Evolutionary conservation across 176 grass and related monocot genomes (phyloP), one percentile per base, ranked within the genome.

Genomic region (Carex pumila): DNA sequence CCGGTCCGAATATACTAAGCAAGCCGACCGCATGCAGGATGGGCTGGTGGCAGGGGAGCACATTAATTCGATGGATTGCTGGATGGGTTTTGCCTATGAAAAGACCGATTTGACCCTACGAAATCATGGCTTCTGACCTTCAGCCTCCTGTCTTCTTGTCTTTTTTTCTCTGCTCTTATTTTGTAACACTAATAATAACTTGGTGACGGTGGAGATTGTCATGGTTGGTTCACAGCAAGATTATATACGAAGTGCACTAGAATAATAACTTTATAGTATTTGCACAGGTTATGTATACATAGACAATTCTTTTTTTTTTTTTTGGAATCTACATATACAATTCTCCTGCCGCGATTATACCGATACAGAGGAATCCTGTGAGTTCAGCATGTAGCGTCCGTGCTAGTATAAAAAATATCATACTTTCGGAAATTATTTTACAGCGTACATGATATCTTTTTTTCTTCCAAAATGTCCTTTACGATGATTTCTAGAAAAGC

Each of bases 21-120:
- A 65, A 19, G 12, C 21, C 72, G 72, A 82, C 80, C 80, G 80
- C 61, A 1, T 67, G 80, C 80, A 82, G 80, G 61, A 67, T 82
- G 80, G 61, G 80, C 41, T 66, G 80, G 61, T 62, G 47, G 61
- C 7, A 52, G 67, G 80, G 80, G 80, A 82, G 80, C 80, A 82
- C 37, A 67, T 82, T 82, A 30, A 62, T 67, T 39, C 41, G 25
- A 17, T 14, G 71, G 45, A 14, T 30, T 12, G 60, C 19, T 62
- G 2, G 71, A 43, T 50, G 37, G 71, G 18, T 50, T 14, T 76
- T 41, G 31, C 2, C 17, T 53, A 5, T 31, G 61, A 45, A 15
- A 52, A 30, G 4, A 66, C 61, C 3, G 3, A 18, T 12, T 61
- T 80, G 4, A 12, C 78, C 78, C 47, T 61, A 61, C 52, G 37